Conservation (phyloP, 108 stramenopile species). For the Seminavis robusta region DNA sequence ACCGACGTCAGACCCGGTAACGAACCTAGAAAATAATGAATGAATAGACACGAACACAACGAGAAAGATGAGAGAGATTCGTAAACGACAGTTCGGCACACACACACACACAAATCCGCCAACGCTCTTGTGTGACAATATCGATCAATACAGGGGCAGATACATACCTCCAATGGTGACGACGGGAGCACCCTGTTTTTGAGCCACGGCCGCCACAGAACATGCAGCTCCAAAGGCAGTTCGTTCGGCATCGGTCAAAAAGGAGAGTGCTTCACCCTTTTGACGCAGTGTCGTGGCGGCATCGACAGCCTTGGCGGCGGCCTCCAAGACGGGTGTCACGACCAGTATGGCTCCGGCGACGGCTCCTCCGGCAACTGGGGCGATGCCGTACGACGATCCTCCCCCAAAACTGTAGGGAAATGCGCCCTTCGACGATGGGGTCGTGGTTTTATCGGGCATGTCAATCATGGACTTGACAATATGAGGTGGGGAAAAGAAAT, state of each 20-base stretch:
- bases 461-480: too few relatives aligned
- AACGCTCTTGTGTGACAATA: too few relatives aligned
- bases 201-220: conserved; percentile 53
- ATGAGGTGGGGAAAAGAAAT: conserved; percentile 66
- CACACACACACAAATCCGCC: too few relatives aligned
- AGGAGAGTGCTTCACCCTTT: conserved; percentile 81
- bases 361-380: conserved; percentile 56
- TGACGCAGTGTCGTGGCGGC: conserved; percentile 50
- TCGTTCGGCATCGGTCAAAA: conserved; percentile 58
- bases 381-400: too few relatives aligned
- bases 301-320: conserved; percentile 56
- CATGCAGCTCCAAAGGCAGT: conserved; percentile 64
- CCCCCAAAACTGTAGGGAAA: conserved; percentile 68
- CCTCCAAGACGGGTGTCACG: conserved; percentile 69
- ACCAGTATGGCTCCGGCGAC: conserved; percentile 67
- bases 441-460: conserved; percentile 17
- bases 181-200: conserved; percentile 64
- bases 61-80: too few relatives aligned
- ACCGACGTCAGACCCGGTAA: conserved; percentile 62
- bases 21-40: too few relatives aligned
- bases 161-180: conserved; percentile 68
- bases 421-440: conserved; percentile 10
- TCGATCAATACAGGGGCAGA: too few relatives aligned
- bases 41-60: too few relatives aligned
- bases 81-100: too few relatives aligned